Conservation (phyloP, 108 stramenopile genomes). For the Nitzschia sp. region DNA sequence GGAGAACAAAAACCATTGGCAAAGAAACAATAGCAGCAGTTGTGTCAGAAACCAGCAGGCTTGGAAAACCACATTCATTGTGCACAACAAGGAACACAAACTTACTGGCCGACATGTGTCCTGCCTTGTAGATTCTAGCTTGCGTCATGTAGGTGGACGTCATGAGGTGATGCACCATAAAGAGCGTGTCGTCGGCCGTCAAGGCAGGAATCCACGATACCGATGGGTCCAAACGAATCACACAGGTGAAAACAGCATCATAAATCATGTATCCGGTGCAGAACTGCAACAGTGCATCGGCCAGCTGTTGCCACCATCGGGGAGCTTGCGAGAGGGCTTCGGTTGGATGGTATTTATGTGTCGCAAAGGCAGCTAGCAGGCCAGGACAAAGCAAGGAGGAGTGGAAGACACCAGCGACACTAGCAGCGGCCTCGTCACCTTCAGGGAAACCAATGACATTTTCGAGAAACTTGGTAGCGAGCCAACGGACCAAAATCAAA, state of each 20-base stretch:
- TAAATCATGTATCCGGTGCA: conserved; percentile 81
- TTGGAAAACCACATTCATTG: background rate
- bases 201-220: conserved; percentile 7
- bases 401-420: conserved; percentile 36
- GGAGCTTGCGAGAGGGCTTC: conserved; percentile 35
- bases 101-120: conserved; percentile 55
- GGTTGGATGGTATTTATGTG: conserved; percentile 35
- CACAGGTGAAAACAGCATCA: conserved; percentile 39
- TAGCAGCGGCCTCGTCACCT: conserved; percentile 22
- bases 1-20: background rate
- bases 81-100: conserved; percentile 24
- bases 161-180: conserved; percentile 60
- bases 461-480: conserved; percentile 21
- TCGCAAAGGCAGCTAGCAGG: conserved; percentile 33
- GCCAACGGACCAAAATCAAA: conserved; percentile 27
- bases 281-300: conserved; percentile 52
- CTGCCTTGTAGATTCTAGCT: conserved; percentile 45
- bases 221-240: conserved; percentile 6
- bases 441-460: conserved; percentile 32
- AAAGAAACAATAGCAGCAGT: too few species aligned
- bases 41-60: background rate
- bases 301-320: conserved; percentile 55
- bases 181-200: conserved; percentile 29
- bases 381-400: conserved; percentile 47
- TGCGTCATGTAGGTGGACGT: conserved; percentile 62